Conservation (phyloP, 495 filamentous ascomycete species). For the Collariella sp. region DNA sequence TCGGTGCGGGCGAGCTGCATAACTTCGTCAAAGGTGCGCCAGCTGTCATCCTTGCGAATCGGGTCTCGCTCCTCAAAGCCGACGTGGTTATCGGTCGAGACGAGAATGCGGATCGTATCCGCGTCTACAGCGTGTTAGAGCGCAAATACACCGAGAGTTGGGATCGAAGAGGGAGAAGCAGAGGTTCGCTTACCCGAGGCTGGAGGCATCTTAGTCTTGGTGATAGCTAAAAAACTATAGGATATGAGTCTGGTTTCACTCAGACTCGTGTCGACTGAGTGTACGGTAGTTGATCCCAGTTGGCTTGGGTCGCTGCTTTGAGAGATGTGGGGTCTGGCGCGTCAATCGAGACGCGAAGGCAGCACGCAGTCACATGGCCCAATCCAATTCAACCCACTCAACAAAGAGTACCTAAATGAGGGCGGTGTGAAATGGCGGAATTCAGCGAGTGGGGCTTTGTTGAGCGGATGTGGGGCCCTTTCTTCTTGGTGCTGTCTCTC, state of each 20-base stretch:
- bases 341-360: slow-evolving; percentile 12
- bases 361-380: slow-evolving; percentile 22
- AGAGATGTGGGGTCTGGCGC: background rate
- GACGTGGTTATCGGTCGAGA: slow-evolving; percentile 95
- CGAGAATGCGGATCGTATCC: slow-evolving; percentile 90
- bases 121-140: slow-evolving; percentile 40
- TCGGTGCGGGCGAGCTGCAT: slow-evolving; percentile 80
- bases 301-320: background rate
- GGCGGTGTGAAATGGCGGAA: background rate
- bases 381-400: background rate
- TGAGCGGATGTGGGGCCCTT: background rate
- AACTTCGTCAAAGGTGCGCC: slow-evolving; percentile 91
- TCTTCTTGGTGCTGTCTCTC: background rate
- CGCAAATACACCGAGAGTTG: background rate
- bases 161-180: background rate
- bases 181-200: background rate
- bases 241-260: too few relatives aligned
- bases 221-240: too few relatives aligned
- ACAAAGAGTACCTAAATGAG: background rate
- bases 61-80: slow-evolving; percentile 91
- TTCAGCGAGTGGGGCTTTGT: background rate
- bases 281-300: too few relatives aligned
- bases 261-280: too few relatives aligned
- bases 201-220: background rate
- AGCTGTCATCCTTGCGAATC: slow-evolving; percentile 91